These are phyloP conservation scores for Trypanosoma melophagium DNA, from an alignment of 208 protist species.

Conservation along the genomic window DNA sequence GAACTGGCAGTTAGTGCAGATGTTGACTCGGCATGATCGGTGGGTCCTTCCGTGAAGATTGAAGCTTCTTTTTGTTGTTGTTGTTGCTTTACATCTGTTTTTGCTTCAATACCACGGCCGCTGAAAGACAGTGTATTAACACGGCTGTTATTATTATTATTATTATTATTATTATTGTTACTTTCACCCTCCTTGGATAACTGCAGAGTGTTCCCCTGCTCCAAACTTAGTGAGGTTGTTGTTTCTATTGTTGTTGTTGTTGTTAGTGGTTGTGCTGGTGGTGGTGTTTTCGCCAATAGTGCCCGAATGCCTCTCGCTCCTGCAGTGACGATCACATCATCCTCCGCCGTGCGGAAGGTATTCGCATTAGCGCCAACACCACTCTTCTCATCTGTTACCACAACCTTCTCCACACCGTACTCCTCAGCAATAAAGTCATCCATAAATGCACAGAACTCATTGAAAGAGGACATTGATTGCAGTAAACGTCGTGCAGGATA, in stretches of 20 bases:
- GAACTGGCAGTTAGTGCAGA: neutral
- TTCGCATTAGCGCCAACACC: too few species aligned
- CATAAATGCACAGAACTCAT: constrained; percentile 79
- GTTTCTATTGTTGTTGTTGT: neutral
- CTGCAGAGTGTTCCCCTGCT: neutral
- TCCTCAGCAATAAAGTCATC: constrained; percentile 85
- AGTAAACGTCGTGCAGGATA: constrained; percentile 80
- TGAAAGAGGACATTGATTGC: constrained; percentile 75
- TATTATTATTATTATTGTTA: neutral
- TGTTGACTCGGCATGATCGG: neutral
- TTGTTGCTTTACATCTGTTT: too few species aligned
- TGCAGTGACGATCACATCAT: constrained; percentile 42
- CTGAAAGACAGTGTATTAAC: too few species aligned
- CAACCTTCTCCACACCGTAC: constrained; percentile 47
- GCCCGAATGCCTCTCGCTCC: constrained; percentile 72
- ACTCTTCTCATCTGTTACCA: constrained; percentile 1
- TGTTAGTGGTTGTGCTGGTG: too few species aligned
- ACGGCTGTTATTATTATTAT: neutral
- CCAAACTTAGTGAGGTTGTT: too few species aligned
- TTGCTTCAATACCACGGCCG: too few species aligned
- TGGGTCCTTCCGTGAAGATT: neutral
- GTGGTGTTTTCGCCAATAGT: constrained; percentile 31
- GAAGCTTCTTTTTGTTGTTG: neutral
- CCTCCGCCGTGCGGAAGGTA: neutral
- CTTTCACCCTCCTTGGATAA: neutral